phyloP scores from a whole-genome alignment of 2,329 filamentous ascomycete species.

The Penicillium rolfsii region DNA sequence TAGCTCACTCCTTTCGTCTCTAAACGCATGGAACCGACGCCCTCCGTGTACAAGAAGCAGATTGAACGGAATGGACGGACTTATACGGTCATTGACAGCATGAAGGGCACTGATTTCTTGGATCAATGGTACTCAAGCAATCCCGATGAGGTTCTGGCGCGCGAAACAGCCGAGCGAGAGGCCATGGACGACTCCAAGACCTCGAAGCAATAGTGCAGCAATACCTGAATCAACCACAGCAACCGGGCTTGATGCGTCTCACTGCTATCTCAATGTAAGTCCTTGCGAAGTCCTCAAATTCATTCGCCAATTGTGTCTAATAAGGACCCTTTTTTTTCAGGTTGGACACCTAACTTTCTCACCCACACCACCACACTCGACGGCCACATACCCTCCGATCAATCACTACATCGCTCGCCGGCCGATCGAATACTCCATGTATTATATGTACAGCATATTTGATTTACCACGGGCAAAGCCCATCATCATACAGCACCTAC shows the following conservation, averaged over 20 bases:
- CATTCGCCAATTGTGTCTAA: neutral
- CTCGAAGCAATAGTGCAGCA: neutral
- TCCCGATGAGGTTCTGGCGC: conserved; percentile 34
- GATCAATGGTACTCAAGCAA: conserved; percentile 45
- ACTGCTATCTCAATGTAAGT: neutral
- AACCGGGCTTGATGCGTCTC: neutral
- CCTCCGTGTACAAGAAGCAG: conserved; percentile 33
- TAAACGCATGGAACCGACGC: conserved; percentile 40
- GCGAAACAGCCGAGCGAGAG: conserved; percentile 28
- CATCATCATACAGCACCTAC: conserved; percentile 1
- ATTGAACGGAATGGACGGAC: conserved; percentile 33
- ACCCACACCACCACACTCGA: conserved; percentile 1
- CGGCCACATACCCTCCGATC: conserved; percentile 20
- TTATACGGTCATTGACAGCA: conserved; percentile 34
- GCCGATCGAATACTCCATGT: conserved; percentile 29
- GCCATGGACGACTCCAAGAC: conserved; percentile 10
- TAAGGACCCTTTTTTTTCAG: neutral
- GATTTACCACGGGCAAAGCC: conserved; percentile 11
- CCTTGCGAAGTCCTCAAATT: neutral
- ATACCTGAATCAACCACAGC: neutral
- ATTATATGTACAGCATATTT: conserved; percentile 36
- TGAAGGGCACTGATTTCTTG: conserved; percentile 44
- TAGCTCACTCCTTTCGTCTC: conserved; percentile 54
- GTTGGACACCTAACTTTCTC: neutral
- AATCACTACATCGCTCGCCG: conserved; percentile 22